Base-by-base conservation (phyloP, 2,329 filamentous ascomycete species). In the Alternaria sp. region DNA sequence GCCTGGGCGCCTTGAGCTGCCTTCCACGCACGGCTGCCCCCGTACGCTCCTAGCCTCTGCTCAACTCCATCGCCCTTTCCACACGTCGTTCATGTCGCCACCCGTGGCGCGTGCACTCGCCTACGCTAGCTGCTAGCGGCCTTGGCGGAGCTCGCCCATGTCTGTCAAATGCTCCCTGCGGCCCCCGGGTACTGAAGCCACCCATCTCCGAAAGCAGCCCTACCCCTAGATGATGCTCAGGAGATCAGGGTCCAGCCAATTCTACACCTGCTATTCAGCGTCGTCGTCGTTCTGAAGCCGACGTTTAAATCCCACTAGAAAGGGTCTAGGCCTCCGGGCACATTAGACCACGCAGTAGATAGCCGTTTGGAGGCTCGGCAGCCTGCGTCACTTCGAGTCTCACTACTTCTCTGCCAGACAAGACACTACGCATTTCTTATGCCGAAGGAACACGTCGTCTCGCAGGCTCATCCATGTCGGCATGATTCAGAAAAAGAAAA, bases 161-260 rank as follows among this genome's bases (percentile, higher is more conserved):
- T 10, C 37, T 21, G n/a, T 17, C 17, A 17, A 17, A 17, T 17
- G 17, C 17, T 17, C 17, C 17, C 17, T 17, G 17, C 17, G 17
- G 17, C 17, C 17, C 17, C 17, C 17, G 17, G 17, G 17, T 17
- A 17, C 17, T 17, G 17, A 17, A 17, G 17, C 17, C 17, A 17
- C 3, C 36, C 8, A 51, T 21, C 36, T 42, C 26, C 44, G n/a
- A 34, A 51, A 51, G 28, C 28, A 41, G 39, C 28, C 36, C 51
- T 41, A 13, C 21, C 5, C 51, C 39, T 40, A 45, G 7, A 34
- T 50, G 36, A 29, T 26, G 29, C 29, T 29, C 41, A 13, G 52
- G 36, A 49, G 3, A 50, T 42, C 44, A 50, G 52, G 44, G 52
- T 34, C 52, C 44, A 36, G 50, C 33, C 21, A 24, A 26, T 26